These are phyloP conservation scores for Wickerhamiella australiensis DNA, from an alignment of 805 yeast genomes.

Conservation along the genomic window DNA sequence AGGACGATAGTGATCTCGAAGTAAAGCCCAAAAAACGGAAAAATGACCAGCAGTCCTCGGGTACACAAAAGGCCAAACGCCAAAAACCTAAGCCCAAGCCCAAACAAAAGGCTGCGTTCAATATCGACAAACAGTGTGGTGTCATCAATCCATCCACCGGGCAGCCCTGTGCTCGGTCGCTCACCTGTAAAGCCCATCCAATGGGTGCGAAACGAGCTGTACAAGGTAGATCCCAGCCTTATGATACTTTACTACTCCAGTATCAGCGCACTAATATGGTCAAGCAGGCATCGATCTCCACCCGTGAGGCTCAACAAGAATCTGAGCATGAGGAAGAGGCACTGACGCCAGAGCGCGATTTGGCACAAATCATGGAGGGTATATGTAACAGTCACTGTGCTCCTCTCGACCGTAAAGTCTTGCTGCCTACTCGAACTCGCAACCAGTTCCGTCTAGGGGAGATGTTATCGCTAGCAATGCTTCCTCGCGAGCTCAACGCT, in stretches of 20 bases:
- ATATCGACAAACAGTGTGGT: constrained; percentile 64
- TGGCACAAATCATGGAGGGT: constrained; percentile 82
- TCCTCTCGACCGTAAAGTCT: constrained; percentile 67
- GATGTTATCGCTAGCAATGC: constrained; percentile 74
- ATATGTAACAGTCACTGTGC: constrained; percentile 40
- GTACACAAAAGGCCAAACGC: constrained; percentile 10
- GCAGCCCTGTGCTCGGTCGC: constrained; percentile 89
- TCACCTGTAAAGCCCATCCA: constrained; percentile 95
- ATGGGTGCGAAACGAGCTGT: constrained; percentile 98
- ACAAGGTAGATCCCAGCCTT: constrained; percentile 83
- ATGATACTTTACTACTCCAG: constrained; percentile 74
- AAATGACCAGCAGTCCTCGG: constrained; percentile 14
- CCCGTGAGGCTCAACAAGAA: constrained; percentile 24
- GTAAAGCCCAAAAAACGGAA: constrained; percentile 11
- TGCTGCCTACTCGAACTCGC: constrained; percentile 59
- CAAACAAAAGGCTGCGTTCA: constrained; percentile 18
- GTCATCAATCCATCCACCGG: constrained; percentile 76
- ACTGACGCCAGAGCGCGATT: constrained; percentile 62
- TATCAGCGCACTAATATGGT: constrained; percentile 91
- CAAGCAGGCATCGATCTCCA: constrained; percentile 29
- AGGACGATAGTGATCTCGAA: background rate
- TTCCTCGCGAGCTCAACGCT: constrained; percentile 38
- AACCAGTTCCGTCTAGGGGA: constrained; percentile 82
- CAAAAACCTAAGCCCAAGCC: constrained; percentile 13
- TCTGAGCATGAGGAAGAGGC: constrained; percentile 40